Evolutionary conservation across 2,329 filamentous ascomycete species (phyloP).

Genomic region (Fusarium sp.): DNA sequence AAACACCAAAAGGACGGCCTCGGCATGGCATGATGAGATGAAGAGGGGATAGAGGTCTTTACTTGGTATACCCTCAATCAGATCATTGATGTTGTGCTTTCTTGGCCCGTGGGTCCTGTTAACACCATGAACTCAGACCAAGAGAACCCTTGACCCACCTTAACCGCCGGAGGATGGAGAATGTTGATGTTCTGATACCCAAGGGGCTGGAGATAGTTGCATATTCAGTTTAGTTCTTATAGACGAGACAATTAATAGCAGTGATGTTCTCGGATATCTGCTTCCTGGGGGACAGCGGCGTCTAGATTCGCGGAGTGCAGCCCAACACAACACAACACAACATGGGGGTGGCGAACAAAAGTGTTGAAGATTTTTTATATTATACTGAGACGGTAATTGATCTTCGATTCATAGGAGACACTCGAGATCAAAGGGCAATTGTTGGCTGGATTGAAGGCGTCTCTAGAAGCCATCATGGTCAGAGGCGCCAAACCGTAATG

Average conservation of each 20-base stretch:
- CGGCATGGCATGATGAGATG: slow-evolving; percentile 13
- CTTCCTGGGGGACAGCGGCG: not conserved
- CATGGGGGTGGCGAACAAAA: slow-evolving; percentile 23
- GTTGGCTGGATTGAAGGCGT: slow-evolving; percentile 5
- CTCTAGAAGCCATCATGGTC: slow-evolving; percentile 16
- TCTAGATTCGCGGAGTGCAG: not conserved
- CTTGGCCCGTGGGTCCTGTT: slow-evolving; percentile 13
- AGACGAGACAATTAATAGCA: not conserved
- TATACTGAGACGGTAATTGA: not conserved
- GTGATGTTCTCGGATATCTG: not conserved
- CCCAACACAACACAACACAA: slow-evolving; percentile 25
- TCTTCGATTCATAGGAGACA: not conserved
- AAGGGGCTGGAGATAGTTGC: slow-evolving; percentile 25
- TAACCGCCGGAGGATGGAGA: not conserved
- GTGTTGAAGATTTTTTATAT: not conserved
- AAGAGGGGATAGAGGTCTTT: not conserved
- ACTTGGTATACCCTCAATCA: slow-evolving; percentile 28
- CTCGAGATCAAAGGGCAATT: not conserved
- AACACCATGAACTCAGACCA: not conserved
- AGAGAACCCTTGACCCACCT: slow-evolving; percentile 11
- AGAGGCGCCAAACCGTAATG: not conserved
- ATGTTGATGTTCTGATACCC: slow-evolving; percentile 23
- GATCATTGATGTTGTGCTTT: slow-evolving; percentile 17
- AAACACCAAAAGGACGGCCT: slow-evolving; percentile 18
- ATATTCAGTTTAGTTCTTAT: slow-evolving; percentile 10